Percentiles rank a stretch among this genome's conserved stretches.
Evolutionary conservation across 2,329 filamentous ascomycete species (phyloP).

Genomic region (Cadophora sp.): DNA sequence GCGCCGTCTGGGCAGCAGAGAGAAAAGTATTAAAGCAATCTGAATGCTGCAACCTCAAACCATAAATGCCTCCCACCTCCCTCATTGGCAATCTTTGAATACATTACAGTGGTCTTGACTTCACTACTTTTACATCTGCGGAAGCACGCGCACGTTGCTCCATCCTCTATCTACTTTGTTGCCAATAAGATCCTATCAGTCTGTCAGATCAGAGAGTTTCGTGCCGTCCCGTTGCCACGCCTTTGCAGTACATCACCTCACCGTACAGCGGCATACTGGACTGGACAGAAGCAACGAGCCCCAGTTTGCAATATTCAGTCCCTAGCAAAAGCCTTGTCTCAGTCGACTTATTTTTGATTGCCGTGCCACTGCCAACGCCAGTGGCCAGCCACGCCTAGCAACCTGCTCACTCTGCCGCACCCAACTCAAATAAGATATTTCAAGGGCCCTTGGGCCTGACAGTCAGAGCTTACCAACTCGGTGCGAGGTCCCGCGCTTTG

Average conservation of each 20-base stretch:
- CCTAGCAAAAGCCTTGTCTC: neutral
- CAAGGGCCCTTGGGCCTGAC: slow-evolving; percentile 4
- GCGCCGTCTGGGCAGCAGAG: slow-evolving; percentile 16
- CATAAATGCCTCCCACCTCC: neutral
- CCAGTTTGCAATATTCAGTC: neutral
- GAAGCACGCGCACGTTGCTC: neutral
- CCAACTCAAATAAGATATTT: neutral
- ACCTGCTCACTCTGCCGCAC: slow-evolving; percentile 9
- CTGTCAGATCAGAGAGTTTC: slow-evolving; percentile 15
- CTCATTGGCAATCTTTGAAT: neutral
- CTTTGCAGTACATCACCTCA: slow-evolving; percentile 19
- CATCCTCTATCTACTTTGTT: neutral
- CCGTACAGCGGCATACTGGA: neutral
- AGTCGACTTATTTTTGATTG: slow-evolving; percentile 12
- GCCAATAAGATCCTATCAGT: neutral
- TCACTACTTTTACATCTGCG: neutral
- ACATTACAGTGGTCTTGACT: neutral
- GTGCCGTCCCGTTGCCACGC: slow-evolving; percentile 20
- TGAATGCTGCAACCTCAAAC: slow-evolving; percentile 17
- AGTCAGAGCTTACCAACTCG: slow-evolving; percentile 11
- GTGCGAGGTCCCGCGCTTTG: slow-evolving; percentile 14
- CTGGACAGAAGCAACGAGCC: slow-evolving; percentile 1
- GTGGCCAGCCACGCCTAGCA: neutral
- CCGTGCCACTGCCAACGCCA: neutral
- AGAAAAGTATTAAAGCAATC: slow-evolving; percentile 27